phyloP scores from a whole-genome alignment of 2,329 filamentous ascomycete genomes.

The Xylariales sp. region DNA sequence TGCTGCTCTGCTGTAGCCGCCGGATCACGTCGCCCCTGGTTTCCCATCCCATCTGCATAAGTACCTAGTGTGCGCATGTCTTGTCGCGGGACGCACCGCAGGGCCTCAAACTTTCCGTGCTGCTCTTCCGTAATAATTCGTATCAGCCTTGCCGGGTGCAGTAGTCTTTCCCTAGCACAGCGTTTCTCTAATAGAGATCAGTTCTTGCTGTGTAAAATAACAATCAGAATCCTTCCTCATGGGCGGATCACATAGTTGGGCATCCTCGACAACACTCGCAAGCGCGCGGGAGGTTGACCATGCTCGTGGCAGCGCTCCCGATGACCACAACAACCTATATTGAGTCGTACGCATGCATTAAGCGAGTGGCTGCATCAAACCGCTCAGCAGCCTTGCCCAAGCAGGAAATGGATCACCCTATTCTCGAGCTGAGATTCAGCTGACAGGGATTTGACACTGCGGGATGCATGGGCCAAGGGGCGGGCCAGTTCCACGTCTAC shows the following conservation, averaged over 20 bases:
- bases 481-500: background rate
- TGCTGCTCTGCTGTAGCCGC: no score
- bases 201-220: no score
- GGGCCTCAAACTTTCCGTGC: no score
- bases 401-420: background rate
- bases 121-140: no score
- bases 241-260: no score
- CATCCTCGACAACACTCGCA: no score
- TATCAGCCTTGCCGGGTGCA: background rate
- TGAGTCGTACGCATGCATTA: no score
- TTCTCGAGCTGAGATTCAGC: conserved; percentile 16
- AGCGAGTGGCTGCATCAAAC: background rate
- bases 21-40: no score
- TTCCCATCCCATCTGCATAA: no score
- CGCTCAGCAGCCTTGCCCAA: background rate
- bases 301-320: no score
- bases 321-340: no score
- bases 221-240: background rate
- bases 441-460: conserved; percentile 16
- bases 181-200: background rate
- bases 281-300: no score
- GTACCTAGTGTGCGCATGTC: background rate
- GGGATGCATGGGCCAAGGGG: conserved; percentile 6
- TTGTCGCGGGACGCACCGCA: background rate
- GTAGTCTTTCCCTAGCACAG: background rate